Conservation (phyloP, 2,329 filamentous ascomycete species). For the Scytalidium sp. region DNA sequence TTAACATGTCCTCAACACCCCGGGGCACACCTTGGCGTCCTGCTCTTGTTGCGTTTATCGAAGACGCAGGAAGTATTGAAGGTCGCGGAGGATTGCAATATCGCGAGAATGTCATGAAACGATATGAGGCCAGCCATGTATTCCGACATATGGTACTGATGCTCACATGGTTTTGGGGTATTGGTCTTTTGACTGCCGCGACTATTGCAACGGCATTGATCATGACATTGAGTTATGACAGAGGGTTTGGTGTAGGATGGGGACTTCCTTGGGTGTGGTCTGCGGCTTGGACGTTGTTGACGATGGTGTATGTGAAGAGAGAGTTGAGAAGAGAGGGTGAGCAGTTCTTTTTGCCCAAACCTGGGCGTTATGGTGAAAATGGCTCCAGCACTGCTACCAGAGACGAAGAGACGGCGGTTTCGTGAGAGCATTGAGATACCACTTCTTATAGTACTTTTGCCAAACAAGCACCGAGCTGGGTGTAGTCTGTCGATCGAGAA, state of each 20-base stretch:
- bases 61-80: constrained; percentile 22
- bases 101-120: constrained; percentile 18
- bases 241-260: constrained; percentile 25
- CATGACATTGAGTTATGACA: constrained; percentile 17
- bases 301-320: constrained; percentile 14
- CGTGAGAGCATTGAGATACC: background rate
- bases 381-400: background rate
- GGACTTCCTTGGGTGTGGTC: constrained; percentile 20
- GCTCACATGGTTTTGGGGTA: constrained; percentile 27
- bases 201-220: constrained; percentile 20
- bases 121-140: constrained; percentile 21
- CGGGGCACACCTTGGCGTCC: constrained; percentile 21
- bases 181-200: constrained; percentile 18
- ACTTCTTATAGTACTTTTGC: background rate
- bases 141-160: constrained; percentile 22
- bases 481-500: too few species aligned
- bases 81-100: constrained; percentile 20
- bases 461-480: too few species aligned
- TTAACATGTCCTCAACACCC: constrained; percentile 25
- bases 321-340: constrained; percentile 14
- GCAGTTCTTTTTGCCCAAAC: background rate
- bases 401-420: background rate
- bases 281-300: constrained; percentile 12
- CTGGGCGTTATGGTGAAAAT: background rate
- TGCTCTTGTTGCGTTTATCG: constrained; percentile 18